Evolutionary conservation across 1,284 basidiomycete genomes (phyloP).

Genomic region (Rhodotorula sp.): DNA sequence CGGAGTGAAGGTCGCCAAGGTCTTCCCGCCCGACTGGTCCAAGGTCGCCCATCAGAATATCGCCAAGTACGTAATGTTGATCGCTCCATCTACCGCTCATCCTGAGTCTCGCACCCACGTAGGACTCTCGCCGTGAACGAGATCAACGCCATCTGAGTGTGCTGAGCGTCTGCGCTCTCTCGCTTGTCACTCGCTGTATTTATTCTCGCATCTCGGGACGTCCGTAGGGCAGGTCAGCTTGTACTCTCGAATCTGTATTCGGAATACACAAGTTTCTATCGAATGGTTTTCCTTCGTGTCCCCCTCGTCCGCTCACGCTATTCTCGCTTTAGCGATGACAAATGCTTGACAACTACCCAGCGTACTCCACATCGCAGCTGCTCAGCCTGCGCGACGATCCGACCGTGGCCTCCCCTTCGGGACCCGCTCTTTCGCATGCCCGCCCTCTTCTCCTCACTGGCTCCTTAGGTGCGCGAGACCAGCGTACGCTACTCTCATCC

Average conservation of each 20-base stretch:
- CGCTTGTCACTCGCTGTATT: neutral
- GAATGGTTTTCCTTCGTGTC: neutral
- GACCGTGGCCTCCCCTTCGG: too few species aligned
- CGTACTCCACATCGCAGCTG: too few species aligned
- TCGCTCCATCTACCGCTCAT: neutral
- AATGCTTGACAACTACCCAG: too few species aligned
- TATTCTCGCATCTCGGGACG: neutral
- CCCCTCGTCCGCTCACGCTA: neutral
- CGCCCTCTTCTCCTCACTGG: too few species aligned
- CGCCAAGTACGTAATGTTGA: neutral
- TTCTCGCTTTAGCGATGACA: neutral
- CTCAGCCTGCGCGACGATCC: too few species aligned
- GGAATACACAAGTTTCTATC: neutral
- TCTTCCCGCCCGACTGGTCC: conserved; percentile 33
- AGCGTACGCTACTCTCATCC: too few species aligned
- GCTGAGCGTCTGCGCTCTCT: neutral
- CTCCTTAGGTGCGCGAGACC: too few species aligned
- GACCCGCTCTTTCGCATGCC: too few species aligned
- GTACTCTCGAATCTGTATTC: neutral
- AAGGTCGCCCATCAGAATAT: conserved; percentile 23
- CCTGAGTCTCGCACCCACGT: neutral
- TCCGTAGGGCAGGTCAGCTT: neutral
- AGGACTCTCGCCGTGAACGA: conserved; percentile 15
- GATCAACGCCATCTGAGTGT: neutral
- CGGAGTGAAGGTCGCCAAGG: conserved; percentile 6